phyloP scores from a whole-genome alignment of 306 rosid species.

The Purshia tridentata region DNA sequence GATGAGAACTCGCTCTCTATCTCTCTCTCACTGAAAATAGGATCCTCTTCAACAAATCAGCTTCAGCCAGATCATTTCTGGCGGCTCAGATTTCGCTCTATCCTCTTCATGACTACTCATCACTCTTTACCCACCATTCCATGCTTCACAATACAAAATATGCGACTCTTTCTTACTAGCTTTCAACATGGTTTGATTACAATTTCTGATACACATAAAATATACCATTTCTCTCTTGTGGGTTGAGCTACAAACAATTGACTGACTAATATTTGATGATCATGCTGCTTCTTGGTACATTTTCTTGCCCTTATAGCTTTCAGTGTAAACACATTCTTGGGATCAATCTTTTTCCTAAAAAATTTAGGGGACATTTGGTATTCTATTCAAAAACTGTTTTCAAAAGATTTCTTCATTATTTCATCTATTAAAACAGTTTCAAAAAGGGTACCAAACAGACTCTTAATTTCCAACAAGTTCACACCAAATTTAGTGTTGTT shows the following conservation, averaged over 20 bases:
- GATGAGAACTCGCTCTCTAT: slow-evolving; percentile 10
- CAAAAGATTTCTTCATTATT: too few relatives aligned
- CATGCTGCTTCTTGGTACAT: background rate
- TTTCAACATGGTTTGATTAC: background rate
- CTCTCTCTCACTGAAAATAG: slow-evolving; percentile 27
- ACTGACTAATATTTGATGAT: background rate
- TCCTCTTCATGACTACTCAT: background rate
- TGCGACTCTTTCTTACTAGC: background rate
- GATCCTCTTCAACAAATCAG: slow-evolving; percentile 28
- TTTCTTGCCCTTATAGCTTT: background rate
- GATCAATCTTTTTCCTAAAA: background rate
- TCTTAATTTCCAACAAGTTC: background rate
- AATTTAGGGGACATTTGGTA: too few relatives aligned
- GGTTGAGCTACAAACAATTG: background rate
- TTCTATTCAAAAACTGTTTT: too few relatives aligned
- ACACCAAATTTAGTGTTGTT: background rate
- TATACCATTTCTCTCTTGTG: background rate
- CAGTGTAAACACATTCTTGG: background rate
- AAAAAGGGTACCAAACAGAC: too few relatives aligned
- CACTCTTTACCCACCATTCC: background rate
- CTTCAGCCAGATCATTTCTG: slow-evolving; percentile 27
- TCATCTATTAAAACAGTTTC: too few relatives aligned
- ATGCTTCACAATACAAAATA: background rate
- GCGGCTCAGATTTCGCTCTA: slow-evolving; percentile 43
- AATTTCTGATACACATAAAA: background rate